Percentiles rank a stretch among this genome's conserved stretches.
Conservation (phyloP, 2,329 filamentous ascomycete genomes). For the Aspergillus ruber region DNA sequence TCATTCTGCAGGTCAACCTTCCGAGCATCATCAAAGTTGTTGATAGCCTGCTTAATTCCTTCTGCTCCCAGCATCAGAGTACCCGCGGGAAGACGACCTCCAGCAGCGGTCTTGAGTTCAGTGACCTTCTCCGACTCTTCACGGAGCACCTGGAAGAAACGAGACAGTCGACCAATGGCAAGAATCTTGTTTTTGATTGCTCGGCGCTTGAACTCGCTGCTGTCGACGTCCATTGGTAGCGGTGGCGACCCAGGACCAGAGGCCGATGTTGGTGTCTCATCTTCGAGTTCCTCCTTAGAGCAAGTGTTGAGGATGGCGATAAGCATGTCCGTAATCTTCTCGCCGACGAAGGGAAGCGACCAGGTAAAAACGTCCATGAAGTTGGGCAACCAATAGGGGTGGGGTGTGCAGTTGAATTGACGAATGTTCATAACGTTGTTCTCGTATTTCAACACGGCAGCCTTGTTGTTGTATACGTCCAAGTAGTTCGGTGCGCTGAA, state of each 20-base stretch:
- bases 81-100: constrained; percentile 84
- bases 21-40: constrained; percentile 89
- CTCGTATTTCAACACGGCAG: constrained; percentile 96
- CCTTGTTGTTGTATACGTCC: constrained; percentile 99
- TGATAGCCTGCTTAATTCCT: constrained; percentile 97
- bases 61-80: constrained; percentile 97
- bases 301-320: constrained; percentile 97
- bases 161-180: constrained; percentile 89
- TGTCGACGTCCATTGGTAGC: constrained; percentile 67
- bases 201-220: constrained; percentile 85
- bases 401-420: constrained; percentile 98
- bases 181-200: constrained; percentile 99
- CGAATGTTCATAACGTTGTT: constrained; percentile 99
- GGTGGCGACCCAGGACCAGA: constrained; percentile 70
- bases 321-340: constrained; percentile 99
- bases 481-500: constrained; percentile 99
- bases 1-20: constrained; percentile 98
- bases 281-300: constrained; percentile 96
- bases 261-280: constrained; percentile 73
- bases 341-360: constrained; percentile 96
- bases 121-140: constrained; percentile 96
- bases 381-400: constrained; percentile 98
- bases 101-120: constrained; percentile 93
- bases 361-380: constrained; percentile 99
- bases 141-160: constrained; percentile 95